A percentile compares a stretch with the other conserved stretches of the same genome.
Conservation (phyloP, 2,329 filamentous ascomycete genomes). For the Trichocomaceae sp. region DNA sequence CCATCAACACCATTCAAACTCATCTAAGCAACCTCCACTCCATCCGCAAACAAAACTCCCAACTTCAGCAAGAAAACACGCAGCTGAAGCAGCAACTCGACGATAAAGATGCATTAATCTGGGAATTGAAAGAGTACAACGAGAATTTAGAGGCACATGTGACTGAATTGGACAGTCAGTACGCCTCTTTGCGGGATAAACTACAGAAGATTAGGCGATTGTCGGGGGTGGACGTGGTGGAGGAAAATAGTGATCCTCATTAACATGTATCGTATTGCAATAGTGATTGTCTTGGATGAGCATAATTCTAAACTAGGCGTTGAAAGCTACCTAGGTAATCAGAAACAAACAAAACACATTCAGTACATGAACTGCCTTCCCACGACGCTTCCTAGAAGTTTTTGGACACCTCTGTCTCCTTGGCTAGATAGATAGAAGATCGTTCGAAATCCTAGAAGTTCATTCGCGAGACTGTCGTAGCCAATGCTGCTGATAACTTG, state of each 20-base stretch:
- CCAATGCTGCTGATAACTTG: no score
- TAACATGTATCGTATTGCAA: neutral
- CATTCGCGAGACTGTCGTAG: no score
- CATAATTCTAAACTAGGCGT: no score
- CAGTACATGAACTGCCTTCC: no score
- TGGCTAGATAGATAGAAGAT: no score
- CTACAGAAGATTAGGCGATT: conserved; percentile 1
- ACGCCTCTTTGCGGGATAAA: neutral
- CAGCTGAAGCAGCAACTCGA: neutral
- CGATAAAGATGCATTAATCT: neutral
- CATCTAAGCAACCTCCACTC: neutral
- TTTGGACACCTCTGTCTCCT: no score
- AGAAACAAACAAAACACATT: no score
- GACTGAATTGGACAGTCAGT: neutral
- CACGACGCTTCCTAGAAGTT: no score
- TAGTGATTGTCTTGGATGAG: neutral
- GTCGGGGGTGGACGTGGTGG: neutral
- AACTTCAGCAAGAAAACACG: neutral
- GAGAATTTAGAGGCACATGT: conserved; percentile 2
- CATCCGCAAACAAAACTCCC: neutral
- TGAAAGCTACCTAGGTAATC: no score
- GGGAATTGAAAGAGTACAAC: conserved; percentile 9
- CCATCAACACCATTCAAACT: neutral
- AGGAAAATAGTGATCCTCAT: neutral
- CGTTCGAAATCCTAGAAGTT: no score